These are phyloP conservation scores for Marasmius tenuissimus DNA, from an alignment of 1,284 basidiomycete species.

Conservation along the genomic window DNA sequence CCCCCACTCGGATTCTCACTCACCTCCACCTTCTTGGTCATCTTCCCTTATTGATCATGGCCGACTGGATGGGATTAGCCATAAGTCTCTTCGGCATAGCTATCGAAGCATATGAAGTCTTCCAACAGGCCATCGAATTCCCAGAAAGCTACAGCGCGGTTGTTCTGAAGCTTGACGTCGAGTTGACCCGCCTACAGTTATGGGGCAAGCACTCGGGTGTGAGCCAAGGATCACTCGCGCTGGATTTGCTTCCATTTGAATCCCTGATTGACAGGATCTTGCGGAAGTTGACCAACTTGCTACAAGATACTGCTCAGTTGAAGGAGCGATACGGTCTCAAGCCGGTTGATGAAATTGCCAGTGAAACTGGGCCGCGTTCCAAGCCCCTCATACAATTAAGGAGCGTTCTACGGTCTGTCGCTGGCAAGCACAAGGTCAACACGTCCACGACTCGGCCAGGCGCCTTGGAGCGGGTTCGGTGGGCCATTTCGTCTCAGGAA, in stretches of 20 bases:
- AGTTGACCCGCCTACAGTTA: constrained; percentile 5
- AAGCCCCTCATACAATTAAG: neutral
- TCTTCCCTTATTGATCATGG: neutral
- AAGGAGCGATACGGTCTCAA: constrained; percentile 6
- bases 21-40: neutral
- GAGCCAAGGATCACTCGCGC: neutral
- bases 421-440: neutral
- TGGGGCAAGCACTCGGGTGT: constrained; percentile 9
- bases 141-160: constrained; percentile 4
- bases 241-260: constrained; percentile 2
- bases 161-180: constrained; percentile 8
- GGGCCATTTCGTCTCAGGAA: constrained; percentile 9
- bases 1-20: neutral
- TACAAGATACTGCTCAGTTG: constrained; percentile 5
- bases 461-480: constrained; percentile 1
- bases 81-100: neutral
- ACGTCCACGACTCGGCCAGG: neutral
- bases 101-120: constrained; percentile 5
- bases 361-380: neutral
- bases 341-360: neutral
- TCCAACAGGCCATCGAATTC: constrained; percentile 9
- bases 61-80: constrained; percentile 2
- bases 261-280: constrained; percentile 2
- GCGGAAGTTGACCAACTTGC: constrained; percentile 1
- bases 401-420: neutral